Conservation (phyloP, 176 grass and related monocot species). For the Cenchrus purpureus region DNA sequence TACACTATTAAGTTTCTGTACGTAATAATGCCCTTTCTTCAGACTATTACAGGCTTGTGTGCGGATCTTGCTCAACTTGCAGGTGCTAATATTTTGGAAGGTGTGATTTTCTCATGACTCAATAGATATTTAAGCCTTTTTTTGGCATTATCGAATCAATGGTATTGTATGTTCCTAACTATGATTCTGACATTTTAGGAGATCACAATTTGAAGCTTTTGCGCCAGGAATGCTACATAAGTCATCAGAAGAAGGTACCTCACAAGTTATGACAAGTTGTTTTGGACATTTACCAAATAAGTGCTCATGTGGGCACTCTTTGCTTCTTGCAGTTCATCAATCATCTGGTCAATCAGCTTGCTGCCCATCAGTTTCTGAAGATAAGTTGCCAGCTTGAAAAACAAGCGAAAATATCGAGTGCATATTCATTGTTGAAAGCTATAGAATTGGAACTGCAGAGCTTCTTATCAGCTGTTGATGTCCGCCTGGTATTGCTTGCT, state of each 20-base stretch:
- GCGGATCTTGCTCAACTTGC: conserved; percentile 59
- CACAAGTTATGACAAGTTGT: neutral
- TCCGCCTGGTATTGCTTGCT: conserved; percentile 60
- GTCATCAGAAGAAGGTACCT: conserved; percentile 54
- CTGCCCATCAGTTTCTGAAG: conserved; percentile 72
- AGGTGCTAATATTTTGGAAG: conserved; percentile 66
- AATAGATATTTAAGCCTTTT: conserved; percentile 3
- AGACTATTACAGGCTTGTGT: conserved; percentile 63
- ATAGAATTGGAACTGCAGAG: conserved; percentile 75
- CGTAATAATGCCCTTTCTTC: conserved; percentile 33
- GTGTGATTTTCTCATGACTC: conserved; percentile 36
- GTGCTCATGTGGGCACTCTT: conserved; percentile 23
- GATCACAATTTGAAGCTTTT: conserved; percentile 50
- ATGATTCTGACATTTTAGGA: conserved; percentile 43
- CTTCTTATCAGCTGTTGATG: conserved; percentile 68
- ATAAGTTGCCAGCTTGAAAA: conserved; percentile 80
- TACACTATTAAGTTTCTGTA: conserved; percentile 40
- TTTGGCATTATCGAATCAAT: neutral
- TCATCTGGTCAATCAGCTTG: conserved; percentile 82
- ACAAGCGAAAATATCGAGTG: conserved; percentile 51
- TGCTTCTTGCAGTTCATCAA: conserved; percentile 75
- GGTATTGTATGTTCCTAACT: conserved; percentile 2
- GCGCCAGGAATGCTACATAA: conserved; percentile 58
- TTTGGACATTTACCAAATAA: conserved; percentile 1
- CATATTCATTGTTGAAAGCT: conserved; percentile 78